A percentile compares a stretch with the other conserved stretches of the same genome.
These are phyloP conservation scores for Eucalyptus erythrocorys DNA, from an alignment of 345 rosid genomes.

Conservation along the genomic window DNA sequence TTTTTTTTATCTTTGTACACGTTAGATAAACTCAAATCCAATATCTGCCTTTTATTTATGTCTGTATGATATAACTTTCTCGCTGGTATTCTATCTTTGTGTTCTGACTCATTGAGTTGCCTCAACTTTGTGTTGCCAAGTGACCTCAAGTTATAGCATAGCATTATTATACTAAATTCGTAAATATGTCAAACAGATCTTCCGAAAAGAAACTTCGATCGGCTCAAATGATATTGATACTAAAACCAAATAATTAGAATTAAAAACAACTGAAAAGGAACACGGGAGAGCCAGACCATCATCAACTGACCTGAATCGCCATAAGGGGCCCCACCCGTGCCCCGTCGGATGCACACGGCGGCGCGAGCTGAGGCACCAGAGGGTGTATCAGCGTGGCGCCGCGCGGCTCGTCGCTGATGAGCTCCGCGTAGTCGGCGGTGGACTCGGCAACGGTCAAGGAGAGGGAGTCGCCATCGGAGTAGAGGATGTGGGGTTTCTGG, in stretches of 20 bases:
- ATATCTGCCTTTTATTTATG: background rate
- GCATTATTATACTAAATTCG: background rate
- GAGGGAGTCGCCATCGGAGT: background rate
- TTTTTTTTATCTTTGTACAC: background rate
- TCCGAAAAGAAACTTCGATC: background rate
- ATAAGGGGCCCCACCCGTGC: background rate
- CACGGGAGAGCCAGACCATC: background rate
- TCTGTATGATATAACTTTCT: background rate
- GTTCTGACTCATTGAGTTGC: background rate
- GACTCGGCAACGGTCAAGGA: conserved; percentile 16
- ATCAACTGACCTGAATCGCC: conserved; percentile 6
- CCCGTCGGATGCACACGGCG: background rate
- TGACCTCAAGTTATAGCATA: background rate
- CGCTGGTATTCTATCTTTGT: background rate
- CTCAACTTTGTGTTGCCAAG: background rate
- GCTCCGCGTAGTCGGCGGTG: background rate
- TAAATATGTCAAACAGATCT: background rate
- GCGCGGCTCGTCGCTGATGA: background rate
- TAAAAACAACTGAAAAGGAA: background rate
- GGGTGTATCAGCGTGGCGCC: conserved; percentile 2
- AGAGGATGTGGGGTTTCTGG: conserved; percentile 6
- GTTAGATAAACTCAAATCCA: background rate
- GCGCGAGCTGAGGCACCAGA: conserved; percentile 7
- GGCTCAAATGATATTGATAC: background rate
- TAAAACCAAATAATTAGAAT: background rate